Evolutionary conservation across 805 yeast genomes (phyloP).

Genomic region (Yarrowia deformans): DNA sequence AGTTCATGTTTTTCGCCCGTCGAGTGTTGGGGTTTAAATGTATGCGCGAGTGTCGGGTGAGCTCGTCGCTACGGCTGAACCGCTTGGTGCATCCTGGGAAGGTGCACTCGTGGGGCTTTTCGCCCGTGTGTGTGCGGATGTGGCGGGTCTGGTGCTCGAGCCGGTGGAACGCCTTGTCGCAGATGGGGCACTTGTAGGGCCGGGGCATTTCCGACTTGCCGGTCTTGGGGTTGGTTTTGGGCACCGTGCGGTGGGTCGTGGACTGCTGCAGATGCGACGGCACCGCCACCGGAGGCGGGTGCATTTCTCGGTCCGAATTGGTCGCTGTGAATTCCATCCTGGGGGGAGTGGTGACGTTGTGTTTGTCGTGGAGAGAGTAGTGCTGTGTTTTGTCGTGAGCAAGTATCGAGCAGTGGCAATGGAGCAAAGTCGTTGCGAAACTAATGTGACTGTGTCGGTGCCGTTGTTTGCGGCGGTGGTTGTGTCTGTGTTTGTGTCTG

Average conservation of each 20-base stretch:
- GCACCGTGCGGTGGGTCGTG: constrained; percentile 35
- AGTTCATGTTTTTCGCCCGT: constrained; percentile 43
- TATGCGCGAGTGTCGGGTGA: constrained; percentile 83
- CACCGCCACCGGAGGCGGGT: constrained; percentile 37
- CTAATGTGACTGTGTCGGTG: no score
- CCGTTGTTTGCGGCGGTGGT: no score
- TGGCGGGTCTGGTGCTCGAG: constrained; percentile 92
- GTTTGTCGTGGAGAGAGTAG: not conserved
- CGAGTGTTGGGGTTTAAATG: constrained; percentile 59
- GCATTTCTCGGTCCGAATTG: constrained; percentile 35
- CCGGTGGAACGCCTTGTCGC: constrained; percentile 86
- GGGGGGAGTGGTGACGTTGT: not conserved
- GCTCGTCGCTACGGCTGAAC: constrained; percentile 82
- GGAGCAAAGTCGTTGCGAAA: no score
- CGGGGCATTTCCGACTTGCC: constrained; percentile 49
- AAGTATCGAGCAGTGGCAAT: no score
- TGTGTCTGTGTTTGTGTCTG: no score
- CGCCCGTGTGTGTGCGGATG: constrained; percentile 92
- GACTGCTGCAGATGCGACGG: constrained; percentile 39
- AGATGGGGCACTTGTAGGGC: constrained; percentile 85
- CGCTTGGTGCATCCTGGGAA: constrained; percentile 85
- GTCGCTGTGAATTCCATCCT: constrained; percentile 37
- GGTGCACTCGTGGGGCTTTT: constrained; percentile 85
- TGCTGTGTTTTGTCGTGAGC: not conserved
- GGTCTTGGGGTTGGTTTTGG: constrained; percentile 40